Evolutionary conservation across 345 rosid species (phyloP).

Genomic region (Populus ilicifolia): DNA sequence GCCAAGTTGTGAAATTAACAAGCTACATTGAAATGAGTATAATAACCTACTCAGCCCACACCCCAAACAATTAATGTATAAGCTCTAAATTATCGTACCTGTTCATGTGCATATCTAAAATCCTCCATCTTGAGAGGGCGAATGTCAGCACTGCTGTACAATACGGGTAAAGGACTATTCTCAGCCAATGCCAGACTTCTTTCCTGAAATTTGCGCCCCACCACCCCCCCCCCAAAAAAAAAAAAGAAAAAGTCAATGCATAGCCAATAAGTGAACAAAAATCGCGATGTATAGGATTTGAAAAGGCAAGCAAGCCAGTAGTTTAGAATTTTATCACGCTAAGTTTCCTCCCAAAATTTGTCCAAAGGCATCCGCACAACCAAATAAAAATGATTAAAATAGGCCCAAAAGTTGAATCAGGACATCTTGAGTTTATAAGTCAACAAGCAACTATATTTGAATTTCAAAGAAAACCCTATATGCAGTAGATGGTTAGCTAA

Average conservation of each 20-base stretch:
- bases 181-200: conserved; percentile 57
- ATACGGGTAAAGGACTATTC: conserved; percentile 55
- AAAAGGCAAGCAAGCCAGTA: background rate
- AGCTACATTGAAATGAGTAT: background rate
- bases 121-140: conserved; percentile 81
- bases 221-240: no score
- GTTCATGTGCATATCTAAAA: conserved; percentile 85
- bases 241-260: background rate
- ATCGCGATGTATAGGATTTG: background rate
- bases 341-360: background rate
- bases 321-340: background rate
- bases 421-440: background rate
- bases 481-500: background rate
- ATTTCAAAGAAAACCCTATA: background rate
- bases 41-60: background rate
- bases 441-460: background rate
- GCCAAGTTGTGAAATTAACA: background rate
- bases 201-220: conserved; percentile 48
- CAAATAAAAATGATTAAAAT: background rate
- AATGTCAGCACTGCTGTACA: conserved; percentile 67
- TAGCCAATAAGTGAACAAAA: background rate
- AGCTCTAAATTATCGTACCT: conserved; percentile 45
- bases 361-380: background rate
- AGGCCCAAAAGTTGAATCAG: background rate
- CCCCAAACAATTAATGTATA: background rate